Percentiles rank a stretch among this genome's conserved stretches.
Evolutionary conservation across 2,329 filamentous ascomycete species (phyloP).

Genomic region (Colletotrichum nymphaeae): DNA sequence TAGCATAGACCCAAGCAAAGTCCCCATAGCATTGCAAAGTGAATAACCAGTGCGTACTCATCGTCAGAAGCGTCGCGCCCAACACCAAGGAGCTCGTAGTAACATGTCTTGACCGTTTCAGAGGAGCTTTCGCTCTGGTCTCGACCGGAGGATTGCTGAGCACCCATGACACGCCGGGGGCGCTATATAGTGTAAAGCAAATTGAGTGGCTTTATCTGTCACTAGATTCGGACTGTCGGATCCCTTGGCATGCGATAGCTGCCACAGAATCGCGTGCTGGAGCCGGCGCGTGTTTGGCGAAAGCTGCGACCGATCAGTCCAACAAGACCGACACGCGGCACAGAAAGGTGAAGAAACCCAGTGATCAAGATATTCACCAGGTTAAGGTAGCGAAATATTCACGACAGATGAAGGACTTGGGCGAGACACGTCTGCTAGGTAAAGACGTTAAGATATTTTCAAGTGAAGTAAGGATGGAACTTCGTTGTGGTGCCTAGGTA

Average conservation of each 20-base stretch:
- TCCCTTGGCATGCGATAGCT: background rate
- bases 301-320: background rate
- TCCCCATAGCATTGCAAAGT: background rate
- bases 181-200: background rate
- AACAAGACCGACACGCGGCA: background rate
- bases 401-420: too few species aligned
- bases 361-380: too few species aligned
- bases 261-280: background rate
- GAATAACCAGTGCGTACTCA: slow-evolving; percentile 66
- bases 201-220: background rate
- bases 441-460: too few species aligned
- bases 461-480: too few species aligned
- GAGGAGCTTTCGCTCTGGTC: slow-evolving; percentile 40
- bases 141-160: slow-evolving; percentile 63
- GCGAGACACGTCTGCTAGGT: too few species aligned
- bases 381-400: too few species aligned
- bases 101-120: slow-evolving; percentile 72
- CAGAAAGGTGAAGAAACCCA: background rate
- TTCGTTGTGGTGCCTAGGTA: too few species aligned
- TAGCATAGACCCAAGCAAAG: background rate
- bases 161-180: slow-evolving; percentile 58
- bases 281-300: background rate
- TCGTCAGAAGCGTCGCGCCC: slow-evolving; percentile 80
- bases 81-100: slow-evolving; percentile 86
- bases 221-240: background rate